Base-by-base conservation (phyloP, 257 asterid species). In the Apocynum venetum region DNA sequence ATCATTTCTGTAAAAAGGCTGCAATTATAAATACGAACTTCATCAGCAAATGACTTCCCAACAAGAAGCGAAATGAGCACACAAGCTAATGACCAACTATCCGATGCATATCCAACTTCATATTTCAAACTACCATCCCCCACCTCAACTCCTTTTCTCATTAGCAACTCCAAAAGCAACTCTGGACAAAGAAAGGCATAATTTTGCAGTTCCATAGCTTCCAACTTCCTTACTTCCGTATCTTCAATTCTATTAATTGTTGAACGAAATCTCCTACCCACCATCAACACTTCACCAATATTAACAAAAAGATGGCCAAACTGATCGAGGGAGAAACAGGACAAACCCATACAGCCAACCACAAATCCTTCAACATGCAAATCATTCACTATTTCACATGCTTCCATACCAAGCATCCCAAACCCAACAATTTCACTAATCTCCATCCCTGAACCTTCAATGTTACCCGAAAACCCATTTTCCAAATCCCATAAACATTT, bases 51-150 rank as follows among this genome's bases (percentile, higher is more conserved):
- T 41, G 96, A 81, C 69, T 82, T 84, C 67, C 97, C 97, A 73
- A 82, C 72, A 55, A 95, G 80, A 82, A 93, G 80, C 83, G 86
- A 81, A 77, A 87, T 80, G 66, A 95, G 80, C 36, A 89, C 79
- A 84, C 93, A 89, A 80, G 94, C 96, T 43, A 89, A 82, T 14
- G 96, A 89, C 99, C 98, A 95, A 82, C 86, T 89, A 86, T 93
- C 98, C 25, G 96, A 88, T 85, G 89, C 90, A 80, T 75, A 83
- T 52, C 88, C 87, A 74, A 91, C 86, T 79, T 84, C 83, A 76
- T 77, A 76, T 72, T 44, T 76, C 44, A 80, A 76, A 74, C 73
- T 83, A 48, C 59, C 88, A 73, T 20, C 57, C 81, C 78, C 84
- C 75, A 88, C 46, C 66, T 81, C 86, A 67, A 80, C 72, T 56